These are phyloP conservation scores for Saturnispora serradocipensis DNA, from an alignment of 805 yeast genomes.

Conservation along the genomic window DNA sequence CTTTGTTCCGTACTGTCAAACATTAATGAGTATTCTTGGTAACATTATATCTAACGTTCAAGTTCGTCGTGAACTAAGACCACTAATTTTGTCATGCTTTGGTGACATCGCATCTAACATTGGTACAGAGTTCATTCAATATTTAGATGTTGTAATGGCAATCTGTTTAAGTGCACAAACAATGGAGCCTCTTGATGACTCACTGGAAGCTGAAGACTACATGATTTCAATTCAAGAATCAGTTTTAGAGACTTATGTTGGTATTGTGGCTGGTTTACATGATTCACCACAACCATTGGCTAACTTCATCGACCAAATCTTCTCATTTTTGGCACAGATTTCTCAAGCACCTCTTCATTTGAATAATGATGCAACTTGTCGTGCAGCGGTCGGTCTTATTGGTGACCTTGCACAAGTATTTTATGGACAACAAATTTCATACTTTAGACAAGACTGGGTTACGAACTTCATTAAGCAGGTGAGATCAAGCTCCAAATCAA, in stretches of 20 bases:
- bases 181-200: slow-evolving; percentile 50
- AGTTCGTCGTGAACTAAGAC: slow-evolving; percentile 74
- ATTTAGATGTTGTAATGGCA: slow-evolving; percentile 68
- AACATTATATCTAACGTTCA: slow-evolving; percentile 55
- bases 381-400: slow-evolving; percentile 81
- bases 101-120: slow-evolving; percentile 93
- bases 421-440: slow-evolving; percentile 65
- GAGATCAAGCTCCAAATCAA: slow-evolving; percentile 51
- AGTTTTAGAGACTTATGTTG: slow-evolving; percentile 92
- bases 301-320: slow-evolving; percentile 60
- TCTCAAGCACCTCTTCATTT: slow-evolving; percentile 52
- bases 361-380: slow-evolving; percentile 58
- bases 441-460: slow-evolving; percentile 70
- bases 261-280: slow-evolving; percentile 84
- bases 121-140: slow-evolving; percentile 68
- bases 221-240: slow-evolving; percentile 67
- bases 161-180: slow-evolving; percentile 62
- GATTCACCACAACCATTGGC: slow-evolving; percentile 55
- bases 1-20: slow-evolving; percentile 66
- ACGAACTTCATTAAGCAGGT: slow-evolving; percentile 66
- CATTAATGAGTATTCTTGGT: slow-evolving; percentile 78
- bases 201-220: slow-evolving; percentile 72
- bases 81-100: slow-evolving; percentile 82
- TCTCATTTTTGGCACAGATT: slow-evolving; percentile 55
- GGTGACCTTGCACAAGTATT: slow-evolving; percentile 91